Evolutionary conservation across 176 grass and related monocot species (phyloP).

Genomic region (Secale cereale): DNA sequence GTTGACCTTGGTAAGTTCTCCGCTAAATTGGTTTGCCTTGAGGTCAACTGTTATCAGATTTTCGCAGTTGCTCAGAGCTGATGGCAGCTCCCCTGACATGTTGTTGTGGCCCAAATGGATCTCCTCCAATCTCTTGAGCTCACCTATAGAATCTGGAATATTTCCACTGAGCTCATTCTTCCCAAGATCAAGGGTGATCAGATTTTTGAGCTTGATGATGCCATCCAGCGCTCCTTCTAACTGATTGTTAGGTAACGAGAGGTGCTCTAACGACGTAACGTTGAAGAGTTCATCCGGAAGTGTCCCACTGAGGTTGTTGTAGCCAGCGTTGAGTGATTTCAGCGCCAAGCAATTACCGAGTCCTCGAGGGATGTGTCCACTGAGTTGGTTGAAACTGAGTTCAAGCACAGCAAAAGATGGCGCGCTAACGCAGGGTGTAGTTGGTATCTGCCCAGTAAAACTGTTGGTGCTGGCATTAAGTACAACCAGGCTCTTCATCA

Average conservation of each 20-base stretch:
- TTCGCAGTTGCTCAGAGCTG: too few species aligned
- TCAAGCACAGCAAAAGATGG: slow-evolving; percentile 19
- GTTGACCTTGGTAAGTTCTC: too few species aligned
- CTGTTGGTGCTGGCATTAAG: slow-evolving; percentile 47
- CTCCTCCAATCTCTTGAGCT: too few species aligned
- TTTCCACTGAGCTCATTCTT: too few species aligned
- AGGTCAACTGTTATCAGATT: too few species aligned
- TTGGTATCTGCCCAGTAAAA: slow-evolving; percentile 25
- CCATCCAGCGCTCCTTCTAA: too few species aligned
- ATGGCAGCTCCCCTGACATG: too few species aligned
- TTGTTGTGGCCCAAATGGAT: too few species aligned
- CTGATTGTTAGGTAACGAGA: slow-evolving; percentile 23
- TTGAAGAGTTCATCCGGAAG: slow-evolving; percentile 30
- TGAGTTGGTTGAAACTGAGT: slow-evolving; percentile 12
- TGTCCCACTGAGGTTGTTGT: background rate
- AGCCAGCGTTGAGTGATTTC: background rate
- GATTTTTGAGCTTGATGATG: background rate
- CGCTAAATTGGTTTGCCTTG: too few species aligned
- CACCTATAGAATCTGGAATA: too few species aligned
- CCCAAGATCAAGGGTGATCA: slow-evolving; percentile 21
- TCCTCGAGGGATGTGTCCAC: background rate
- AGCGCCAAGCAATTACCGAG: slow-evolving; percentile 7
- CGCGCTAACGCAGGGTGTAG: background rate
- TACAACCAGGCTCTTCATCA: background rate
- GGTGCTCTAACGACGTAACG: background rate